Base-by-base conservation (phyloP, 257 asterid species). In the Solanum medicagineum region DNA sequence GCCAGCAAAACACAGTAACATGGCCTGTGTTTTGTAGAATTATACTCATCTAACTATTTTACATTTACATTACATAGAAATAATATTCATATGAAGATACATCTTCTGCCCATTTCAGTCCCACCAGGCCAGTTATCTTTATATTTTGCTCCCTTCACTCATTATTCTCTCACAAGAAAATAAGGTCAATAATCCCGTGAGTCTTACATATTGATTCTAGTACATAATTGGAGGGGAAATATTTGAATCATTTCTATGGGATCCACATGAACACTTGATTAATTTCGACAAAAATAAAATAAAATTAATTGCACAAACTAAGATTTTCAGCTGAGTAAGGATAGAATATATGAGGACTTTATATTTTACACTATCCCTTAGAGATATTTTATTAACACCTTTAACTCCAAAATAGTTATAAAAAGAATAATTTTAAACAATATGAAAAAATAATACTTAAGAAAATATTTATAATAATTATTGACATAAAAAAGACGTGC, bases 1-100 rank as follows among this genome's bases (percentile, higher is more conserved):
- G 80, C 56, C 80, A 86, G 90, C 91, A 87, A 87, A 92, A 87
- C 96, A 90, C 87, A 84, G 92, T 91, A 92, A 94, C 95, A 94
- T 92, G 97, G 93, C 88, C 42, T 85, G 90, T 91, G 90, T 84
- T 86, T 84, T 74, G 70, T 80, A 80, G 60, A 73, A 84, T 86
- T 70, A 51, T 53, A 77, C 45, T 13, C 24, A 4, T 26, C 44
- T 36, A 36, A 36, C 42, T 36, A 36, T 36, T 36, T 36, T 36
- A 4, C 42, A 36, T 36, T 36, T 36, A 36, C 42, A 36, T 36
- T 36, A 36, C 42, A 36, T 36, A 36, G 42, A 36, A 3, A 36
- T 4, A 3, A 36, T 36, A 36, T 89, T 83, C 87, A 77, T 77
- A 86, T 59, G 45, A 59, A 81, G 40, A 71, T 81, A 56, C 81